Evolutionary conservation across 73 alveolate genomes (phyloP).

Genomic region (Paramecium sexaurelia): DNA sequence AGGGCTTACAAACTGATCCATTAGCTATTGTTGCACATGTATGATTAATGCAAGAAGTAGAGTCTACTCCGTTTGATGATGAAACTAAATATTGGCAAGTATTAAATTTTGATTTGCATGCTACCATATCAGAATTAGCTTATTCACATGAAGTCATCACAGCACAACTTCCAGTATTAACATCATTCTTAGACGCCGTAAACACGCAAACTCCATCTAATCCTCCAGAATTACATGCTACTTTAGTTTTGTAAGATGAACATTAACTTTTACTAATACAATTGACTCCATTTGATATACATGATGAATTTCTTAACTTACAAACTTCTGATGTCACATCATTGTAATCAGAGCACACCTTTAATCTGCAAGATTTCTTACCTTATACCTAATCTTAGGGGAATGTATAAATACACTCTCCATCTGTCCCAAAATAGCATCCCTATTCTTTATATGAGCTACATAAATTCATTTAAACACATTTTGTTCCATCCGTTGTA

Average conservation of each 20-base stretch:
- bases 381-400: conserved; percentile 22
- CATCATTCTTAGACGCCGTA: not conserved
- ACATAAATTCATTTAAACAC: not conserved
- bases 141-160: not conserved
- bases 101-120: conserved; percentile 11
- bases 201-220: conserved; percentile 22
- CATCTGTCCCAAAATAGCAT: conserved; percentile 39
- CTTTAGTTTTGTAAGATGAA: not conserved
- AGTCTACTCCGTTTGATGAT: not conserved
- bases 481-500: conserved; percentile 30
- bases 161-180: not conserved
- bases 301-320: not conserved
- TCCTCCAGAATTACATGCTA: conserved; percentile 44
- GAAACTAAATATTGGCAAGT: not conserved
- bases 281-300: conserved; percentile 5
- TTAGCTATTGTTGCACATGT: conserved; percentile 13
- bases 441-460: not conserved
- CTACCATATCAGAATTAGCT: conserved; percentile 27
- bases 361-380: not conserved
- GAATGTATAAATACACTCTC: conserved; percentile 5
- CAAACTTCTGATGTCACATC: not conserved
- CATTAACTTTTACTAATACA: not conserved
- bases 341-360: not conserved
- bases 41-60: not conserved
- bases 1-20: not conserved